phyloP scores from a whole-genome alignment of 2,329 filamentous ascomycete species.

The Alternaria sp. region DNA sequence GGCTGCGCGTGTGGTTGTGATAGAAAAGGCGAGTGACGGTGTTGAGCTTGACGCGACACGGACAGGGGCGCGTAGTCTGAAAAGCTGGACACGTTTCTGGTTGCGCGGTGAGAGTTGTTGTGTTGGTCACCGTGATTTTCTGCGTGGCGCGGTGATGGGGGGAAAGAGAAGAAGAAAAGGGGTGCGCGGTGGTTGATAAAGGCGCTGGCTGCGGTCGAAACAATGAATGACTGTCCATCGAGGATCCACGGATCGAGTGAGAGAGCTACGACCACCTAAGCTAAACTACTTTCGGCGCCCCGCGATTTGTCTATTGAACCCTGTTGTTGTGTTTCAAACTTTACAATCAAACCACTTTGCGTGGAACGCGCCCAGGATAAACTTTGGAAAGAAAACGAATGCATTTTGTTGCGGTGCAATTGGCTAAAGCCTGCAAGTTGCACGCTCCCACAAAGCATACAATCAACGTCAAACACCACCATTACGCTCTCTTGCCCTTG shows the following conservation, averaged over 20 bases:
- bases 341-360: not conserved
- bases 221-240: conserved; percentile 4
- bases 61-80: conserved; percentile 20
- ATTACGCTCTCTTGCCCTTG: not conserved
- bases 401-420: not conserved
- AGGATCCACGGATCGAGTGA: conserved; percentile 9
- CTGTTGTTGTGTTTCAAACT: conserved; percentile 3
- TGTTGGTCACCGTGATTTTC: not conserved
- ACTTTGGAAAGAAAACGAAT: not conserved
- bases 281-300: conserved; percentile 6
- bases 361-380: not conserved
- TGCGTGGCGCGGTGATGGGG: not conserved
- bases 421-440: not conserved
- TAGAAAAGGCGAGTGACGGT: not conserved
- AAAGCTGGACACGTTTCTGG: not conserved
- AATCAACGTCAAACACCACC: not conserved
- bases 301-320: not conserved
- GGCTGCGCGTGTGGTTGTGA: conserved; percentile 27
- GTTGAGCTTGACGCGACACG: conserved; percentile 22
- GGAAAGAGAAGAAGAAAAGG: not conserved
- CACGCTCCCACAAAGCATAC: not conserved
- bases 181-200: conserved; percentile 6
- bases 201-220: conserved; percentile 11
- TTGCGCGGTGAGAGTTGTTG: not conserved
- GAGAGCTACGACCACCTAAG: conserved; percentile 1